Evolutionary conservation across 495 filamentous ascomycete species (phyloP).

Genomic region (Poronia punctata): DNA sequence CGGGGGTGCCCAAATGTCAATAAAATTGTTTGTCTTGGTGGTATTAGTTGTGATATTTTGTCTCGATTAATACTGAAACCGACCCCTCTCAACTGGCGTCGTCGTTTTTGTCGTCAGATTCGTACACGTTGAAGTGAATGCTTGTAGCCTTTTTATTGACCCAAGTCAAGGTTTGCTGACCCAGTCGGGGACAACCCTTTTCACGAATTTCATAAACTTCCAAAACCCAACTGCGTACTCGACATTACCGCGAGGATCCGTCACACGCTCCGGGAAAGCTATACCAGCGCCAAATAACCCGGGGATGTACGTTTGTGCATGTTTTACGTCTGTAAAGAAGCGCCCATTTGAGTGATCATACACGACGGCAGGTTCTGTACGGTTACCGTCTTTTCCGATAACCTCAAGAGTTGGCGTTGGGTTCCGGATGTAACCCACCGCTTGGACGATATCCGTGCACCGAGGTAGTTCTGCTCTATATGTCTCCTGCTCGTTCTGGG

Average conservation of each 20-base stretch:
- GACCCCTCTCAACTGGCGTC: too few relatives aligned
- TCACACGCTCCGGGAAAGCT: slow-evolving; percentile 53
- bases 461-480: slow-evolving; percentile 39
- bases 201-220: slow-evolving; percentile 58
- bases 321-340: slow-evolving; percentile 31
- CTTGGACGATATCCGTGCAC: slow-evolving; percentile 47
- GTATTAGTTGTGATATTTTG: too few relatives aligned
- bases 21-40: too few relatives aligned
- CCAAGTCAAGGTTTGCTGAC: slow-evolving; percentile 5
- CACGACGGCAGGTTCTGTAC: slow-evolving; percentile 23
- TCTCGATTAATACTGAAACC: too few relatives aligned
- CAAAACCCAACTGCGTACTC: slow-evolving; percentile 56
- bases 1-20: too few relatives aligned
- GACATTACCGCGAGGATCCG: slow-evolving; percentile 53
- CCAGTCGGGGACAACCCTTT: slow-evolving; percentile 46
- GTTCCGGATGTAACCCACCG: slow-evolving; percentile 48
- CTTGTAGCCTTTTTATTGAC: too few relatives aligned
- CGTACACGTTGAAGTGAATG: too few relatives aligned
- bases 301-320: slow-evolving; percentile 28
- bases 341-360: slow-evolving; percentile 45
- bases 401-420: slow-evolving; percentile 37
- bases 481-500: slow-evolving; percentile 35
- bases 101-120: too few relatives aligned
- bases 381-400: slow-evolving; percentile 9
- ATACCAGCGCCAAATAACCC: slow-evolving; percentile 55